phyloP scores from a whole-genome alignment of 192 early-diverging fungal species.

The Pecoramyces ruminantium region DNA sequence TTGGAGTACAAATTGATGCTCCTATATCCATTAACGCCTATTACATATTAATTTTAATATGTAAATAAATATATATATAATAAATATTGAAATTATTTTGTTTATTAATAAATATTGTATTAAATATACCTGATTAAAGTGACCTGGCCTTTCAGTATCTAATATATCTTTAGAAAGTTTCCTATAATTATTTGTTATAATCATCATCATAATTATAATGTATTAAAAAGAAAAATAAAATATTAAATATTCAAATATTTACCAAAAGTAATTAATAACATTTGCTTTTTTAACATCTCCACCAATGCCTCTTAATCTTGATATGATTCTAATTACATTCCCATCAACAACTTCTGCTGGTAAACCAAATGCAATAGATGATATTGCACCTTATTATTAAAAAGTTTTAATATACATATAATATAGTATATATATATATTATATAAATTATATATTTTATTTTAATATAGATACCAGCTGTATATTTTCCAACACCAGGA shows the following conservation, averaged over 20 bases:
- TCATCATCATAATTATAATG: not conserved
- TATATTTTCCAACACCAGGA: conserved; percentile 53
- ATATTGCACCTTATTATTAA: conserved; percentile 29
- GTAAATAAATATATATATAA: too few relatives aligned
- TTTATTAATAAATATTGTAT: too few relatives aligned
- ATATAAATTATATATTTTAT: not conserved
- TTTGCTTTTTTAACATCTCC: conserved; percentile 43
- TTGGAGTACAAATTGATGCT: conserved; percentile 51
- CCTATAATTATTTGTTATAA: conserved; percentile 20
- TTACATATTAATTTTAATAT: too few relatives aligned
- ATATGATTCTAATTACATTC: conserved; percentile 55
- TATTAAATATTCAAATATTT: too few relatives aligned
- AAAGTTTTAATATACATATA: too few relatives aligned
- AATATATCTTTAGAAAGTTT: conserved; percentile 33
- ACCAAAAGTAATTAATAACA: conserved; percentile 42
- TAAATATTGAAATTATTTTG: too few relatives aligned
- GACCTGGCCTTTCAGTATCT: conserved; percentile 35
- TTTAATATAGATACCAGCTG: conserved; percentile 13
- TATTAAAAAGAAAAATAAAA: not conserved
- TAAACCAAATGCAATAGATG: conserved; percentile 46
- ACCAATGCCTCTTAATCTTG: conserved; percentile 38
- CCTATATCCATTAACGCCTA: conserved; percentile 67
- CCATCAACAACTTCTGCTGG: conserved; percentile 53
- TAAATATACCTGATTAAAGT: conserved; percentile 57
- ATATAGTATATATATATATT: not conserved